These are phyloP conservation scores for Mycena olivaceomarginata DNA, from an alignment of 768 basidiomycete genomes.

Conservation along the genomic window DNA sequence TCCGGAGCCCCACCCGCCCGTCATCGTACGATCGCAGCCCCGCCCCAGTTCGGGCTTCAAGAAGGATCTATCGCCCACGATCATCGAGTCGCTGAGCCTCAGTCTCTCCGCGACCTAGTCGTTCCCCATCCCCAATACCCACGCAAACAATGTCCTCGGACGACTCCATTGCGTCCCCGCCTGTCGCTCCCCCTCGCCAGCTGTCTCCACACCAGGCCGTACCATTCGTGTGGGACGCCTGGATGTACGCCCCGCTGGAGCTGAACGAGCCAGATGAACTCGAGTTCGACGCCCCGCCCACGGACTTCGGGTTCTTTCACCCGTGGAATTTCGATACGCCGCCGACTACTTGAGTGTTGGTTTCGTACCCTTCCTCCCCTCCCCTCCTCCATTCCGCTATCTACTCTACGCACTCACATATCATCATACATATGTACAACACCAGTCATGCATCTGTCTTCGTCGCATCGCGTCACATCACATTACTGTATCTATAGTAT, in stretches of 20 bases:
- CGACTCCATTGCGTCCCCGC: not conserved
- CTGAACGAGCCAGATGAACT: not conserved
- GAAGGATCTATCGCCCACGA: conserved; percentile 6
- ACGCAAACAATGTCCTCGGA: not conserved
- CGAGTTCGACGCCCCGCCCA: not conserved
- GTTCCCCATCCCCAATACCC: conserved; percentile 2
- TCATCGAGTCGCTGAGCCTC: conserved; percentile 23
- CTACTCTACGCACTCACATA: too few species aligned
- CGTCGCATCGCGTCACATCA: too few species aligned
- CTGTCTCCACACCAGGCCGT: not conserved
- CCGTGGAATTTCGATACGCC: not conserved
- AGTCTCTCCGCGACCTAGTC: not conserved
- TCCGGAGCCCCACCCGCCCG: conserved; percentile 9
- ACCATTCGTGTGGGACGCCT: conserved; percentile 19
- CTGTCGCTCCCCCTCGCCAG: not conserved
- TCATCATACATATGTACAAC: too few species aligned
- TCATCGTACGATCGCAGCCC: conserved; percentile 11
- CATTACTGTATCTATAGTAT: too few species aligned
- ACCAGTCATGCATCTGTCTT: too few species aligned
- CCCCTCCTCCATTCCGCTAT: too few species aligned
- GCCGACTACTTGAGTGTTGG: too few species aligned
- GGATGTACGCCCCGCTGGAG: conserved; percentile 6
- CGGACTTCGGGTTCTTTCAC: conserved; percentile 24
- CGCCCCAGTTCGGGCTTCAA: conserved; percentile 36
- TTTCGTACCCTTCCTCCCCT: too few species aligned